Evolutionary conservation across 352 stramenopile species (phyloP).

Genomic region (Phytophthora sp.): DNA sequence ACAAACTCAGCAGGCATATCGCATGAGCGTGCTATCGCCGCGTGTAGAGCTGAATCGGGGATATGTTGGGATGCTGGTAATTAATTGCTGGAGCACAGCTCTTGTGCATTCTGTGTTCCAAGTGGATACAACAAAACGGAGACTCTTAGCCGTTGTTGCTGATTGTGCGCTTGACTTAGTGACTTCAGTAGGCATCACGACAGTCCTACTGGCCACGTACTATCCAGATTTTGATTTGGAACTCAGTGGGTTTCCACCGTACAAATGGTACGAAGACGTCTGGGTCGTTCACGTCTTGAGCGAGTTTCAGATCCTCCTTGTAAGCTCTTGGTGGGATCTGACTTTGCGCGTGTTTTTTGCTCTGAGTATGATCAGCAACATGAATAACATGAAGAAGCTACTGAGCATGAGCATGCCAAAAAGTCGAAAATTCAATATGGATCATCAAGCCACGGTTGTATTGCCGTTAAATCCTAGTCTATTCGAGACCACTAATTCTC

Average conservation of each 20-base stretch:
- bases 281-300: slow-evolving; percentile 36
- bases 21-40: slow-evolving; percentile 27
- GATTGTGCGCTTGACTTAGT: slow-evolving; percentile 34
- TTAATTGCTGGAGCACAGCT: slow-evolving; percentile 38
- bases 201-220: slow-evolving; percentile 21
- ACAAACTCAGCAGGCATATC: slow-evolving; percentile 38
- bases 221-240: slow-evolving; percentile 10
- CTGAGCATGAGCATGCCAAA: slow-evolving; percentile 5
- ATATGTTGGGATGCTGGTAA: slow-evolving; percentile 26
- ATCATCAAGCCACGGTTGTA: slow-evolving; percentile 2
- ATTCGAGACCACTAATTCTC: background rate
- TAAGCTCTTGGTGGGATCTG: slow-evolving; percentile 30
- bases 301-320: slow-evolving; percentile 40
- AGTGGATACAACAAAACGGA: slow-evolving; percentile 4
- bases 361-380: slow-evolving; percentile 37
- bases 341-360: slow-evolving; percentile 25
- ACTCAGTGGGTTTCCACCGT: slow-evolving; percentile 1
- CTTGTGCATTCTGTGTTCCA: slow-evolving; percentile 27
- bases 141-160: slow-evolving; percentile 13
- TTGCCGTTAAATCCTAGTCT: background rate
- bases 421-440: background rate
- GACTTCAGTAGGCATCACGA: slow-evolving; percentile 26
- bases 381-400: slow-evolving; percentile 38
- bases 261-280: slow-evolving; percentile 31
- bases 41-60: slow-evolving; percentile 29